These are phyloP conservation scores for Solanum aculeatissimum DNA, from an alignment of 305 asterid genomes.

Conservation along the genomic window DNA sequence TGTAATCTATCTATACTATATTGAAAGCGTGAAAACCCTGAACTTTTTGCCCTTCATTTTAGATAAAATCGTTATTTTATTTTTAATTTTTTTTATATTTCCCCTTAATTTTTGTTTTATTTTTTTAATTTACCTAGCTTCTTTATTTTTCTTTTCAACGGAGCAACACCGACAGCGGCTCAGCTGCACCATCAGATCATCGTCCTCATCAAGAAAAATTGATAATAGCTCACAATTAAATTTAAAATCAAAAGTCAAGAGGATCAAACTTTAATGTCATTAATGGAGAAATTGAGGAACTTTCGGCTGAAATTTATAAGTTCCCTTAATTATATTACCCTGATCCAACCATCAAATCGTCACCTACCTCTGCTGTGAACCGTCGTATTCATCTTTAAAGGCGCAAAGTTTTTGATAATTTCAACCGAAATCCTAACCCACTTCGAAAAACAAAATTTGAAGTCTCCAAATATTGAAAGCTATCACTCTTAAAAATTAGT, in stretches of 20 bases:
- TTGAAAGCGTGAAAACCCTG: too few species aligned
- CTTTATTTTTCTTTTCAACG: too few species aligned
- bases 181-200: background rate
- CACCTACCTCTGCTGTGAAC: background rate
- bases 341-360: background rate
- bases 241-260: background rate
- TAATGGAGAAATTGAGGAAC: background rate
- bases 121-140: too few species aligned
- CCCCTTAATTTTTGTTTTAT: background rate
- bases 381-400: background rate
- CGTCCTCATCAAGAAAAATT: background rate
- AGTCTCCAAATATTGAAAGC: background rate
- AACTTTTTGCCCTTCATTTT: too few species aligned
- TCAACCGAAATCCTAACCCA: background rate
- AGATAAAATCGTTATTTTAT: too few species aligned
- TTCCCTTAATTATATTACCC: background rate
- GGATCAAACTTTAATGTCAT: background rate
- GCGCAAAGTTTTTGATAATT: background rate
- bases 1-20: too few species aligned
- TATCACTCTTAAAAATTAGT: background rate
- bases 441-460: background rate
- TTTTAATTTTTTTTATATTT: too few species aligned
- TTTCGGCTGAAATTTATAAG: background rate
- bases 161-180: background rate
- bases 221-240: background rate